Percentiles rank a stretch among this genome's conserved stretches.
Conservation (phyloP, 73 alveolate genomes). For the Stentor coeruleus region DNA sequence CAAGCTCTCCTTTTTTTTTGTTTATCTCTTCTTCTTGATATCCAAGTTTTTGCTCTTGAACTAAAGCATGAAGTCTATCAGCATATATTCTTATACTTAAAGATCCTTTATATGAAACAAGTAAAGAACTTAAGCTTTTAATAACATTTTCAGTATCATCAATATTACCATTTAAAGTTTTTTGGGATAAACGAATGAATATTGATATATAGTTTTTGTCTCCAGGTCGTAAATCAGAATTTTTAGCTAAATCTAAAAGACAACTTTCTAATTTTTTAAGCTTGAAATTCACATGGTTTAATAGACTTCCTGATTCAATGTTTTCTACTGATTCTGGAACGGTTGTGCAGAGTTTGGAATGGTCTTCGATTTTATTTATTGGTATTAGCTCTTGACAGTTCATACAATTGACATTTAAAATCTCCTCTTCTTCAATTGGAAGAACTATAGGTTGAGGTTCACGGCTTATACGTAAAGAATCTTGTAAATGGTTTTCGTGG, state of each 20-base stretch:
- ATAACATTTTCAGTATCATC: not conserved
- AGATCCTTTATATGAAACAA: not conserved
- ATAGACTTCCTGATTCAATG: not conserved
- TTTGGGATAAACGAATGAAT: no score
- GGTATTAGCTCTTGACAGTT: not conserved
- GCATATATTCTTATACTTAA: not conserved
- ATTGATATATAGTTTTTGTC: no score
- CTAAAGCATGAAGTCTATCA: slow-evolving; percentile 3
- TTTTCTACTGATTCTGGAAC: not conserved
- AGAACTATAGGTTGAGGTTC: no score
- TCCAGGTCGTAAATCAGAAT: not conserved
- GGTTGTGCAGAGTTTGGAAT: not conserved
- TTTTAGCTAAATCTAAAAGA: not conserved
- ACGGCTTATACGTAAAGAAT: no score
- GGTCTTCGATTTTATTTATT: not conserved
- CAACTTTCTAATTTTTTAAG: not conserved
- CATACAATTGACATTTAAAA: no score
- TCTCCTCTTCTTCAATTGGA: no score
- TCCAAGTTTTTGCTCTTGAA: not conserved
- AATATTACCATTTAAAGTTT: no score
- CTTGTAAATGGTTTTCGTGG: no score
- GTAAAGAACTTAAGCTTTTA: not conserved
- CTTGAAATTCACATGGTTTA: not conserved
- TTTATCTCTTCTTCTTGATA: slow-evolving; percentile 4
- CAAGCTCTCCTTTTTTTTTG: not conserved